phyloP scores from a whole-genome alignment of 2,329 filamentous ascomycete genomes.

The Chaetomiaceae sp. region DNA sequence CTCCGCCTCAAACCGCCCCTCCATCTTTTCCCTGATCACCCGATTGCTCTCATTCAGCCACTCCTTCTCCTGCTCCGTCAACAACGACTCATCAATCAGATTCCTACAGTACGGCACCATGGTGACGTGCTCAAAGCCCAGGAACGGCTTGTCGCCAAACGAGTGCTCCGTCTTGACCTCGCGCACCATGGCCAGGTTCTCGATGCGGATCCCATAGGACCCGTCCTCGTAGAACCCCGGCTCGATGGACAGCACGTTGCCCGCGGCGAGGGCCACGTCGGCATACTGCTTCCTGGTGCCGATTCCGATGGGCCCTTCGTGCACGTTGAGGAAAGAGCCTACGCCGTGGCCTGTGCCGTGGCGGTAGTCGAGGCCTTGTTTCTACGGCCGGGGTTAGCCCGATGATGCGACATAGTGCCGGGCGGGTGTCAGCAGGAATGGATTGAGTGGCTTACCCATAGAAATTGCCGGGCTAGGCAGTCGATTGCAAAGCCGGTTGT shows the following conservation, averaged over 20 bases:
- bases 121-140: conserved; percentile 95
- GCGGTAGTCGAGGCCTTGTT: conserved; percentile 84
- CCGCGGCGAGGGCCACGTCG: conserved; percentile 82
- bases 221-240: conserved; percentile 97
- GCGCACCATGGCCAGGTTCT: conserved; percentile 89
- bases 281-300: conserved; percentile 87
- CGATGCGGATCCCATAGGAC: conserved; percentile 89
- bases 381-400: conserved; percentile 34
- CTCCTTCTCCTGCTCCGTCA: conserved; percentile 69
- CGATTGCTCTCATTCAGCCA: conserved; percentile 87
- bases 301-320: conserved; percentile 95
- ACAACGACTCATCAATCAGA: conserved; percentile 68
- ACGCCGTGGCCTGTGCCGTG: conserved; percentile 96
- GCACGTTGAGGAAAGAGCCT: conserved; percentile 91
- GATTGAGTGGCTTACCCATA: conserved; percentile 64
- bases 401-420: conserved; percentile 10
- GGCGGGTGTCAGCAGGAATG: too few relatives aligned
- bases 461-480: conserved; percentile 77
- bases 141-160: conserved; percentile 90
- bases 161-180: conserved; percentile 82
- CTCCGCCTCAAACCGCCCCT: conserved; percentile 65
- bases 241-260: conserved; percentile 94
- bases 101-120: conserved; percentile 94
- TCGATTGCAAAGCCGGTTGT: conserved; percentile 93
- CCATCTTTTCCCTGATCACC: conserved; percentile 78